These are phyloP conservation scores for Infundibulicybe gibba DNA, from an alignment of 768 basidiomycete genomes.

Conservation along the genomic window DNA sequence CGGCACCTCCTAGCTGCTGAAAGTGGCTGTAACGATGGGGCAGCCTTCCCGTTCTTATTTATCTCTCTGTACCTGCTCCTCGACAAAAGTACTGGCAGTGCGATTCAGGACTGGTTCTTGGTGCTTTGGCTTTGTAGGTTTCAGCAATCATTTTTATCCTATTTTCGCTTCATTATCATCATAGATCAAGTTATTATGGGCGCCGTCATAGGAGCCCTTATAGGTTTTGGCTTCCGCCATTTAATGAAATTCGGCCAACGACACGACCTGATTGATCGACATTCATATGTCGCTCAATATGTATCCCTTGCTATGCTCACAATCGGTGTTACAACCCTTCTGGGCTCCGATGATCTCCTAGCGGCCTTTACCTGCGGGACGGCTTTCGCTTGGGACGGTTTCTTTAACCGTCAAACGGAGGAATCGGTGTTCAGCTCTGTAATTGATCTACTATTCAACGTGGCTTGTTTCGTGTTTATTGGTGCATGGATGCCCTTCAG, in stretches of 20 bases:
- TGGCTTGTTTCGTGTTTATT: constrained; percentile 92
- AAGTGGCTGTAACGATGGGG: constrained; percentile 94
- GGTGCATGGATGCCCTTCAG: constrained; percentile 97
- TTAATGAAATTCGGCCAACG: constrained; percentile 92
- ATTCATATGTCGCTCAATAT: constrained; percentile 93
- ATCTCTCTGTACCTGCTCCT: constrained; percentile 85
- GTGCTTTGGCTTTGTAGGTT: constrained; percentile 80
- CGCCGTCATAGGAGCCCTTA: constrained; percentile 63
- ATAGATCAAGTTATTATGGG: constrained; percentile 82
- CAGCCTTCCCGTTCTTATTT: constrained; percentile 92
- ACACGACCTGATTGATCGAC: constrained; percentile 85
- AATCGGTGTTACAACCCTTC: constrained; percentile 77
- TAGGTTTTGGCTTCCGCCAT: constrained; percentile 81
- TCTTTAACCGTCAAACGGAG: constrained; percentile 91
- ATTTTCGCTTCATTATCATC: constrained; percentile 5
- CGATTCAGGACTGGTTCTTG: constrained; percentile 86
- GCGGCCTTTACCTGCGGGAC: constrained; percentile 94
- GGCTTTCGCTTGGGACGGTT: constrained; percentile 96
- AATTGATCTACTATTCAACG: constrained; percentile 93
- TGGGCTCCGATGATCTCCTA: constrained; percentile 92
- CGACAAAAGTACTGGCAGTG: constrained; percentile 54
- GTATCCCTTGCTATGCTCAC: constrained; percentile 80
- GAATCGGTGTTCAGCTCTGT: constrained; percentile 95
- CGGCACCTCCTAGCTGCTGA: constrained; percentile 67
- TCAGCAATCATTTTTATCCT: constrained; percentile 6